These are phyloP conservation scores for Penicillium pulvis DNA, from an alignment of 495 filamentous ascomycete species.

Conservation along the genomic window DNA sequence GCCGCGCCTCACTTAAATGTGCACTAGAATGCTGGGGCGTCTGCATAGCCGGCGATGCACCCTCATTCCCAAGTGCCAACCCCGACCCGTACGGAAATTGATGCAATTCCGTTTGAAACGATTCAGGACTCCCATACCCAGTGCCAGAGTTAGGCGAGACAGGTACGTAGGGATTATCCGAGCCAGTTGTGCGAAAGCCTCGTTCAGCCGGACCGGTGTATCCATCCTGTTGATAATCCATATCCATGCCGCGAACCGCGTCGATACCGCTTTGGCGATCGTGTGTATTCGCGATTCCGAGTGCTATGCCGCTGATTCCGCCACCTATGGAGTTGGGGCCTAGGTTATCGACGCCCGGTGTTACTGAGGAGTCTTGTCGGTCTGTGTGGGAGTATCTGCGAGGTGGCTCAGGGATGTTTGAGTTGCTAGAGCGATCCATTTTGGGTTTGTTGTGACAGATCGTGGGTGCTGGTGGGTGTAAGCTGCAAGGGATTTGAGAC, in stretches of 20 bases:
- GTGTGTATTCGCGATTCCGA: conserved; percentile 72
- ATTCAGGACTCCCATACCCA: conserved; percentile 18
- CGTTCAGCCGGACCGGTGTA: conserved; percentile 48
- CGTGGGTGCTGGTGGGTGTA: neutral
- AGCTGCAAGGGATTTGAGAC: conserved; percentile 1
- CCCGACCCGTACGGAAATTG: conserved; percentile 44
- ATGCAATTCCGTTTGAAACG: conserved; percentile 21
- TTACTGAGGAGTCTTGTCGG: conserved; percentile 55
- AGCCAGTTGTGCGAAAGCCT: conserved; percentile 43
- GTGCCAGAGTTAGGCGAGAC: conserved; percentile 15
- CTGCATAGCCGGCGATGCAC: conserved; percentile 39
- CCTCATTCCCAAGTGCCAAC: conserved; percentile 36
- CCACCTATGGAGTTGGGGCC: conserved; percentile 71
- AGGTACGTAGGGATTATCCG: conserved; percentile 50
- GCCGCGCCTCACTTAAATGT: conserved; percentile 29
- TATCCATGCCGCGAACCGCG: conserved; percentile 57
- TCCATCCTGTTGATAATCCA: conserved; percentile 13
- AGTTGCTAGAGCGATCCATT: conserved; percentile 2
- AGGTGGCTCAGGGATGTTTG: conserved; percentile 18
- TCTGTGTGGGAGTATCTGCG: conserved; percentile 16
- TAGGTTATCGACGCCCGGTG: conserved; percentile 76
- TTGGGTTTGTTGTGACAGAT: neutral
- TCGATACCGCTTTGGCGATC: conserved; percentile 72
- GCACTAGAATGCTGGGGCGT: conserved; percentile 37
- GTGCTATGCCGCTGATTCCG: conserved; percentile 75